Evolutionary conservation across 2,329 filamentous ascomycete species (phyloP).

Genomic region (Teratosphaeria gauchensis): DNA sequence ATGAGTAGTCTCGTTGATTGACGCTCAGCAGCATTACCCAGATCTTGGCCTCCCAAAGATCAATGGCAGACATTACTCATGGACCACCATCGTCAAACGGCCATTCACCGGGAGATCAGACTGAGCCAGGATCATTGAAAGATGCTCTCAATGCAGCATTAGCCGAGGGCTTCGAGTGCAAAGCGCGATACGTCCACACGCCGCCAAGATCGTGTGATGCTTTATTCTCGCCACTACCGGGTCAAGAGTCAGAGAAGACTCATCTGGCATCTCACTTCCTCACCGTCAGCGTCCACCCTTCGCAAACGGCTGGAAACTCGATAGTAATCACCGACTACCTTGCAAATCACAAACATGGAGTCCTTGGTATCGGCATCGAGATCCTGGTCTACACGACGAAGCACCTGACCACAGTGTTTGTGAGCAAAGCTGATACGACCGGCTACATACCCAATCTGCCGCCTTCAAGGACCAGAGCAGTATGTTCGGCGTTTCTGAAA

Average conservation of each 20-base stretch:
- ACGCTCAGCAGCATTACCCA: neutral
- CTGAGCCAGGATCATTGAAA: conserved; percentile 10
- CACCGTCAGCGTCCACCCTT: conserved; percentile 36
- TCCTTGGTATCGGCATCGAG: conserved; percentile 77
- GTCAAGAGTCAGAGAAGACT: conserved; percentile 62
- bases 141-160: conserved; percentile 43
- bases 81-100: neutral
- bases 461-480: conserved; percentile 59
- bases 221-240: conserved; percentile 70
- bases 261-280: conserved; percentile 81
- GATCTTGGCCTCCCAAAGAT: neutral
- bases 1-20: neutral
- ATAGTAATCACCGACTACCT: conserved; percentile 4
- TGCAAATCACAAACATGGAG: conserved; percentile 26
- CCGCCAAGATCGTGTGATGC: conserved; percentile 64
- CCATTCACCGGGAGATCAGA: neutral
- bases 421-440: conserved; percentile 94
- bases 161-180: conserved; percentile 49
- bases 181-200: conserved; percentile 78
- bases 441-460: conserved; percentile 65
- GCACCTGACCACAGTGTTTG: conserved; percentile 75
- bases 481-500: conserved; percentile 64
- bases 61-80: neutral
- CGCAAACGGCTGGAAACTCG: neutral
- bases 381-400: conserved; percentile 75